These are phyloP conservation scores for Dissophora ornata DNA, from an alignment of 192 early-diverging fungal species.

Conservation along the genomic window DNA sequence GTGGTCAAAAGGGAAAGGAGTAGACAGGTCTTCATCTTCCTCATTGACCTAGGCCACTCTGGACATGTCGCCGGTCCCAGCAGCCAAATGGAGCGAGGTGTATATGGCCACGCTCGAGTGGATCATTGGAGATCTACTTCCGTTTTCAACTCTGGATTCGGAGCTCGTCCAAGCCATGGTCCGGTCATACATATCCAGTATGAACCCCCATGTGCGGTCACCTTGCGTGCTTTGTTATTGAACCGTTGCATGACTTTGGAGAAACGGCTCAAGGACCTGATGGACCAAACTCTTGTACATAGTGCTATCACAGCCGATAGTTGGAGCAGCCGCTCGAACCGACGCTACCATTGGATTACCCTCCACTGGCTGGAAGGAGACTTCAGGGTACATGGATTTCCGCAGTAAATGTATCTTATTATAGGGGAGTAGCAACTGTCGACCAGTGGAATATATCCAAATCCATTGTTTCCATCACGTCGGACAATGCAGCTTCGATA, in stretches of 20 bases:
- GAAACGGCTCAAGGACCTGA: background rate
- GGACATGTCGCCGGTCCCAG: background rate
- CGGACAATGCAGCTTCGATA: conserved; percentile 11
- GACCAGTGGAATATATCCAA: no score
- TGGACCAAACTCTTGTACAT: conserved; percentile 2
- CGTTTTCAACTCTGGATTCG: conserved; percentile 6
- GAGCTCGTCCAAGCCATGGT: background rate
- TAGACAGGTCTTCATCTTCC: no score
- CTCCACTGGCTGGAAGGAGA: conserved; percentile 17
- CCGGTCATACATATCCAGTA: background rate
- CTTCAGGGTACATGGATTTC: background rate
- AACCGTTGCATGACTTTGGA: background rate
- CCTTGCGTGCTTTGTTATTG: background rate
- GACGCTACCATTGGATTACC: background rate
- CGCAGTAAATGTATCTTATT: background rate
- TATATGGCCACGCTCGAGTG: background rate
- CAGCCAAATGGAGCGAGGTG: background rate
- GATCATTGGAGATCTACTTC: conserved; percentile 1
- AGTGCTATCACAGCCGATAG: background rate
- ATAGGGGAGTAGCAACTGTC: background rate
- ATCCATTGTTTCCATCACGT: conserved; percentile 1
- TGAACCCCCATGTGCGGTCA: conserved; percentile 3
- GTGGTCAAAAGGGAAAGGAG: background rate
- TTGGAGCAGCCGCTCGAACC: conserved; percentile 12
- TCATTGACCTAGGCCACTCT: background rate